These are phyloP conservation scores for Aspergillus aculeatinus DNA, from an alignment of 2,329 filamentous ascomycete genomes.

Conservation along the genomic window DNA sequence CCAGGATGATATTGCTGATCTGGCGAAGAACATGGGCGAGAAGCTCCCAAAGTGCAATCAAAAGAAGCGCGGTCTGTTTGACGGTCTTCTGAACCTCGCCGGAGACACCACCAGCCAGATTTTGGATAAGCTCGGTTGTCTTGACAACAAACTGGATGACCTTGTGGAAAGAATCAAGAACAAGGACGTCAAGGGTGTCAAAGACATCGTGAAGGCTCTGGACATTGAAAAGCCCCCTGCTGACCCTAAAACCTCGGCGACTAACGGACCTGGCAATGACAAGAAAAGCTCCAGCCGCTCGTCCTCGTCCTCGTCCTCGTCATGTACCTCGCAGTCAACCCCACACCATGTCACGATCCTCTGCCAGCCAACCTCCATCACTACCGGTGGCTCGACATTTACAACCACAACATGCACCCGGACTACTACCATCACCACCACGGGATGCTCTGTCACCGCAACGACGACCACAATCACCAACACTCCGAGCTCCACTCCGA, in stretches of 20 bases:
- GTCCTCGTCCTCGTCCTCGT: background rate
- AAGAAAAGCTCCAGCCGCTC: background rate
- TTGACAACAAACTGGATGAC: background rate
- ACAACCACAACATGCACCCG: slow-evolving; percentile 2
- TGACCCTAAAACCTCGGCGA: background rate
- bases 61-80: background rate
- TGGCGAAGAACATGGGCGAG: background rate
- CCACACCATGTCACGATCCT: slow-evolving; percentile 1
- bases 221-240: background rate
- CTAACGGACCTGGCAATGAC: background rate
- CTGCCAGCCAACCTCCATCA: background rate
- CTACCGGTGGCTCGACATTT: background rate
- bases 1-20: background rate
- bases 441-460: slow-evolving; percentile 7
- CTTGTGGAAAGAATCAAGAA: background rate
- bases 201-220: background rate
- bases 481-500: background rate
- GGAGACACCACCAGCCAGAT: background rate
- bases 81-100: background rate
- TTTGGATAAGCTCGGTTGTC: background rate
- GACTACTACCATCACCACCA: slow-evolving; percentile 4
- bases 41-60: background rate
- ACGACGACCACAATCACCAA: slow-evolving; percentile 9
- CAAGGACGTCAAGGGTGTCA: background rate
- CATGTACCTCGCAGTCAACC: slow-evolving; percentile 1